phyloP scores from a whole-genome alignment of 2,329 filamentous ascomycete genomes.

The Colletotrichum phormii region DNA sequence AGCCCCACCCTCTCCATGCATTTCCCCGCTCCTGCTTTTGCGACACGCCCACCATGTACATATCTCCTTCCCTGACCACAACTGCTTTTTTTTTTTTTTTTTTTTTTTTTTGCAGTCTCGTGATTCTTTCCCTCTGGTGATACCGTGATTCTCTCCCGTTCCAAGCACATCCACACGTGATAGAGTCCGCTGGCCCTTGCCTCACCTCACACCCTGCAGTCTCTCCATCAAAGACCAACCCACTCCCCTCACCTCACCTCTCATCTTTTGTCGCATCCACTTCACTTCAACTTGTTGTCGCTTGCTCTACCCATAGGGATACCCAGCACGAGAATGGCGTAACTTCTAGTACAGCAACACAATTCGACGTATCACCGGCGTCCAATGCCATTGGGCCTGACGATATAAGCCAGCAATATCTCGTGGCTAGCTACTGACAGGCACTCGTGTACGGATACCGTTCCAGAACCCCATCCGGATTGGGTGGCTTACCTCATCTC shows the following conservation, averaged over 20 bases:
- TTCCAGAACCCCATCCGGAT: constrained; percentile 14
- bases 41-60: constrained; percentile 22
- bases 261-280: constrained; percentile 9
- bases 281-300: not conserved
- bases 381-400: not conserved
- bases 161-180: constrained; percentile 32
- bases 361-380: constrained; percentile 19
- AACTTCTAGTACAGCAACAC: constrained; percentile 8
- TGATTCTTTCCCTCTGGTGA: constrained; percentile 19
- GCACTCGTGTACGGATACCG: constrained; percentile 2
- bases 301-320: not conserved
- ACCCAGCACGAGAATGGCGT: constrained; percentile 23
- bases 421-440: not conserved
- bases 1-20: constrained; percentile 24
- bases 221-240: constrained; percentile 8
- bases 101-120: constrained; percentile 12
- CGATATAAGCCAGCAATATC: not conserved
- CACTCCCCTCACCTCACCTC: constrained; percentile 5
- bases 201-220: constrained; percentile 26
- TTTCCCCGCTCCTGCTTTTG: constrained; percentile 32
- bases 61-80: constrained; percentile 27
- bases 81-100: constrained; percentile 16
- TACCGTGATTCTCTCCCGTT: constrained; percentile 32
- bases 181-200: not conserved
- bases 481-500: constrained; percentile 24